A percentile compares a stretch with the other conserved stretches of the same genome.
Evolutionary conservation across 345 rosid genomes (phyloP).

Genomic region (Eucalyptus sideroxylon): DNA sequence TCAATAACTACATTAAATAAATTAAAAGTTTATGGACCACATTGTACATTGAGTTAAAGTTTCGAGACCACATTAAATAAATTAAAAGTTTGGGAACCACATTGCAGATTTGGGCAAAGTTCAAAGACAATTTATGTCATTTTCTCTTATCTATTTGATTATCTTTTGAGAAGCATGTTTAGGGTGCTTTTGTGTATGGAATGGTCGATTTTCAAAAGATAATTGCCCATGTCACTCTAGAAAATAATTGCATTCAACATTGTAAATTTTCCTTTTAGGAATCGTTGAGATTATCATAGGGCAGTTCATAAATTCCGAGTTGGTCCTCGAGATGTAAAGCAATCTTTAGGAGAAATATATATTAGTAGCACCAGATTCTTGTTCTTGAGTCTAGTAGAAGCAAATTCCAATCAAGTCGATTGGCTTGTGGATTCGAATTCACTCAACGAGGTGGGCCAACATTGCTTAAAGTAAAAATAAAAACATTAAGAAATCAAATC

Average conservation of each 20-base stretch:
- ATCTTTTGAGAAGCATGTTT: not conserved
- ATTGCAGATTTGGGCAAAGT: too few relatives aligned
- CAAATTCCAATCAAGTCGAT: not conserved
- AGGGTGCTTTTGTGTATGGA: not conserved
- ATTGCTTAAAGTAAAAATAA: not conserved
- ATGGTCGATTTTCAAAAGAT: not conserved
- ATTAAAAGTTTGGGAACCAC: rapidly evolving
- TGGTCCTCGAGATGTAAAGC: not conserved
- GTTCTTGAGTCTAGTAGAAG: not conserved
- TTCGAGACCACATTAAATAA: too few relatives aligned
- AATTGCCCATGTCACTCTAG: not conserved
- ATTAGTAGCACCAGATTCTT: not conserved
- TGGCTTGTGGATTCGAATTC: not conserved
- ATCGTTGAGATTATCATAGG: not conserved
- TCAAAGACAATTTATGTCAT: rapidly evolving
- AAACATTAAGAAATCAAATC: not conserved
- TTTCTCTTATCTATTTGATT: not conserved
- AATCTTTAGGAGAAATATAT: not conserved
- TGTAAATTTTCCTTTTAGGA: not conserved
- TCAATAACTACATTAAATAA: too few relatives aligned
- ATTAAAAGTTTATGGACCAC: too few relatives aligned
- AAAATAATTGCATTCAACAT: not conserved
- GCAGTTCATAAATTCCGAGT: not conserved
- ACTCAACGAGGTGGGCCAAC: not conserved
- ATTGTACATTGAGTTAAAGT: rapidly evolving